These are phyloP conservation scores for Boehmeria nivea DNA, from an alignment of 306 rosid genomes.

Conservation along the genomic window DNA sequence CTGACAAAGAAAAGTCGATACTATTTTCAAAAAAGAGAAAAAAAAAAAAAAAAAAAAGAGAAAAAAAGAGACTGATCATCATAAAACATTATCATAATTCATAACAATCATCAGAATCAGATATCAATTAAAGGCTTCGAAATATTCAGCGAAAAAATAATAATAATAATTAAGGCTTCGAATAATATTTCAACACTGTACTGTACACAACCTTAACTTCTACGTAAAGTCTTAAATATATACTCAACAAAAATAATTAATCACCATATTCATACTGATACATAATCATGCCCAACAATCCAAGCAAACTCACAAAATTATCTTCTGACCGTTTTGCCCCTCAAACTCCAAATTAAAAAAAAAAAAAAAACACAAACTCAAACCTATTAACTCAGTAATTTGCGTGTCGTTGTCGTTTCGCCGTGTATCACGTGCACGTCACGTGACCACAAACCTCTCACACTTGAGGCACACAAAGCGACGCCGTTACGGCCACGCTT, in stretches of 20 bases:
- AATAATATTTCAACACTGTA: not conserved
- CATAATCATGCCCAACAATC: conserved; percentile 14
- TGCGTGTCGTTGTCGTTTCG: no score
- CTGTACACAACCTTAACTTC: conserved; percentile 40
- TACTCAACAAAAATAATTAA: not conserved
- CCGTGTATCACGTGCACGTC: conserved; percentile 14
- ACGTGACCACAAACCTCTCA: conserved; percentile 19
- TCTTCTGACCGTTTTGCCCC: conserved; percentile 31
- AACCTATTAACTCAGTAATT: no score
- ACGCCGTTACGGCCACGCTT: conserved; percentile 64
- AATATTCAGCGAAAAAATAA: no score
- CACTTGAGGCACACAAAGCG: conserved; percentile 37
- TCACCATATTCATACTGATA: not conserved
- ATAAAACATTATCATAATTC: conserved; percentile 5
- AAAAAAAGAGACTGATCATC: not conserved
- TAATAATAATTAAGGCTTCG: no score
- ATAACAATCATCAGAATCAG: not conserved
- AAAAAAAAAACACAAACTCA: no score
- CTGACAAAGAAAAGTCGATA: no score
- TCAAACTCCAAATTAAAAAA: no score
- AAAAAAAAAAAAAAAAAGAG: not conserved
- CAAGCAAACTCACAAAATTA: conserved; percentile 12
- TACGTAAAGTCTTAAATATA: conserved; percentile 27
- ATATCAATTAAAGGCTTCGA: conserved; percentile 6
- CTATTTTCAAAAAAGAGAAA: no score